Base-by-base conservation (phyloP, 2,329 filamentous ascomycete species). In the Fusarium piperis region DNA sequence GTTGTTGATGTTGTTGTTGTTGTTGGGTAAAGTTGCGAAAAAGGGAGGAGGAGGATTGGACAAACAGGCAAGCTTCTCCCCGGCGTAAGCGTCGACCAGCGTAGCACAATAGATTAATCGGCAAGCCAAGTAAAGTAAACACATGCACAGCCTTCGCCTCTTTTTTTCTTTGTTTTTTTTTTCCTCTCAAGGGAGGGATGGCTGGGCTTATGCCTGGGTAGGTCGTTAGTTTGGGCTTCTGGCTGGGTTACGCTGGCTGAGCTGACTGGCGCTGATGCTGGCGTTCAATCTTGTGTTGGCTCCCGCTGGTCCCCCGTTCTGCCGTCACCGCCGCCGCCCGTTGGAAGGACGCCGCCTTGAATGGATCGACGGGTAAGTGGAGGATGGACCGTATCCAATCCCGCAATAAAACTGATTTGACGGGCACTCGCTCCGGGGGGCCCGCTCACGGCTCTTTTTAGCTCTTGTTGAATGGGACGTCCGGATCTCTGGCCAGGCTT, bases 291-390 rank as follows among this genome's bases (percentile, higher is more conserved):
- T 44, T 44, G 41, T 13, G 41, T 46, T 69, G 65, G 56, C 53
- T 65, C 65, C 65, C 62, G 44, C 62, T 70, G 41, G 9, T 46
- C 71, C 67, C 57, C 69, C 60, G 48, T 72, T 67, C 58, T 28
- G 35, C 66, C 57, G 70, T 73, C 64, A 48, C 65, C 70, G 67
- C 66, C 71, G 35, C 26, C 44, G 62, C 30, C 32, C 30, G 51
- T 28, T 36, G 52, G 52, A 35, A 44, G 30, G 20, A 23, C 28
- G 32, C 52, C 20, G 32, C n/a, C 18, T 55, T 20, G 48, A 12
- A 59, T 71, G 60, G 68, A 59, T 46, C 55, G 53, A 41, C 60
- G 39, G 51, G 46, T 35, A 33, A 35, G 32, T 44, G 11, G 36
- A 65, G 46, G 36, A 44, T 44, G 30, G 38, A 18, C 36, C 53